These are phyloP conservation scores for Sarocladium kiliense DNA, from an alignment of 2,329 filamentous ascomycete species.

Conservation along the genomic window DNA sequence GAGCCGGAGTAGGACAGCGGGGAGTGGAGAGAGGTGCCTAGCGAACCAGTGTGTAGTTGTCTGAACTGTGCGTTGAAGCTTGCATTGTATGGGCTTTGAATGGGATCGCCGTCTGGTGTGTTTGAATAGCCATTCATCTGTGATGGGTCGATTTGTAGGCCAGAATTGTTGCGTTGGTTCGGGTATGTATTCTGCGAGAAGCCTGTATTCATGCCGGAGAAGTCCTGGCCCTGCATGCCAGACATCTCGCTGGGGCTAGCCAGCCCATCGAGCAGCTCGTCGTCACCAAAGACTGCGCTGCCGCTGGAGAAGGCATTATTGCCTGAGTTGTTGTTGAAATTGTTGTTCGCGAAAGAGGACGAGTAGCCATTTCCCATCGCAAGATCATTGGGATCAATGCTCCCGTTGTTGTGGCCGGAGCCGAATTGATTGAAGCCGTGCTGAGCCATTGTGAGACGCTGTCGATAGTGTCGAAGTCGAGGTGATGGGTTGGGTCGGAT, in stretches of 20 bases:
- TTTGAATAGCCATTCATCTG: conserved; percentile 81
- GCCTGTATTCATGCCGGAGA: conserved; percentile 51
- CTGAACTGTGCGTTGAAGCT: conserved; percentile 79
- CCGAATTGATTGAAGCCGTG: conserved; percentile 53
- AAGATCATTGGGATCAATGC: conserved; percentile 82
- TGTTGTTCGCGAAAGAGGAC: conserved; percentile 47
- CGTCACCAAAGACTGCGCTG: conserved; percentile 76
- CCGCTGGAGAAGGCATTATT: conserved; percentile 72
- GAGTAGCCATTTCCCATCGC: conserved; percentile 50
- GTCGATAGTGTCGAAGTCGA: not conserved
- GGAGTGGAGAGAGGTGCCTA: conserved; percentile 44
- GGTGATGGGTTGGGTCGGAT: not conserved
- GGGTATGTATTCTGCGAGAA: conserved; percentile 50
- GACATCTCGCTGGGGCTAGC: conserved; percentile 46
- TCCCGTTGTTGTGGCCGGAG: conserved; percentile 47
- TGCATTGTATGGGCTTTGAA: conserved; percentile 82
- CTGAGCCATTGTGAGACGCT: conserved; percentile 42
- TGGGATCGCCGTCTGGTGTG: conserved; percentile 86
- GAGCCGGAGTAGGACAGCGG: conserved; percentile 35
- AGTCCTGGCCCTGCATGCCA: conserved; percentile 52
- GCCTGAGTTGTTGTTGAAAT: conserved; percentile 48
- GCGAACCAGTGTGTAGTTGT: conserved; percentile 47
- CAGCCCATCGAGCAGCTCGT: conserved; percentile 78
- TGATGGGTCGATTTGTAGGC: conserved; percentile 58
- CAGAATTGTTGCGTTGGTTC: conserved; percentile 49